Evolutionary conservation across 1,284 basidiomycete species (phyloP), one percentile per base, ranked within the genome.

Genomic region (Ganoderma leucocontextum): DNA sequence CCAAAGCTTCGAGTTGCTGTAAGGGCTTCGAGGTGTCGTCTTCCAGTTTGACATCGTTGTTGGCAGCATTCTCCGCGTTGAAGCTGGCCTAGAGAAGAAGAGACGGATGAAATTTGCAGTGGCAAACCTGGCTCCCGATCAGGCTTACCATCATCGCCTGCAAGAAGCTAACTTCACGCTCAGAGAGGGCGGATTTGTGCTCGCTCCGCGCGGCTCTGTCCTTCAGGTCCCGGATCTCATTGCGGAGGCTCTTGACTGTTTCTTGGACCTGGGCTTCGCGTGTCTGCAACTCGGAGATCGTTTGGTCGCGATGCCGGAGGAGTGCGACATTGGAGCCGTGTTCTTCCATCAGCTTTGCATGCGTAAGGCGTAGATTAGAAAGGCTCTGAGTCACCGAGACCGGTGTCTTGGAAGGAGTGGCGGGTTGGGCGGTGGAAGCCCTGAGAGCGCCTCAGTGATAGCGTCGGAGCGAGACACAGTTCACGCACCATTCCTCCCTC

Each of bases 301-400:
- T 86, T 2, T 81, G 80, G 67, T 91, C 85, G 52, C 87, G 83
- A 41, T 79, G 80, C 1, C 82, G 83, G 6, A 91, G 80, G 9
- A 84, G 72, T 0, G 89, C 88, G 0, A 78, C 66, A 36, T 83
- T 85, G 2, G 86, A 81, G 0, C 91, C 91, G 52, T 91, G 85
- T 49, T 91, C 86, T 72, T 92, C 89, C 1, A 92, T 82, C 0
- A 93, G 79, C 7, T 82, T 82, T 0, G 89, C 89, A 69, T 93
- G 87, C 0, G 82, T 76, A 0, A 91, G 80, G 2, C 91, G 88
- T 7, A 93, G 83, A 6, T 82, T 77, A 0, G 89, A 82, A 9
- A 92, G 83, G 41, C 80, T 83, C 66, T 88, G 86, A 0, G 87
- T 86, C 15, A 87, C 76, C 2, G 87, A 82, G 7, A 89, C 78